Evolutionary conservation across 129 eudicot species (phyloP), one percentile per base, ranked within the genome.

Genomic region (Helianthus tuberosus): DNA sequence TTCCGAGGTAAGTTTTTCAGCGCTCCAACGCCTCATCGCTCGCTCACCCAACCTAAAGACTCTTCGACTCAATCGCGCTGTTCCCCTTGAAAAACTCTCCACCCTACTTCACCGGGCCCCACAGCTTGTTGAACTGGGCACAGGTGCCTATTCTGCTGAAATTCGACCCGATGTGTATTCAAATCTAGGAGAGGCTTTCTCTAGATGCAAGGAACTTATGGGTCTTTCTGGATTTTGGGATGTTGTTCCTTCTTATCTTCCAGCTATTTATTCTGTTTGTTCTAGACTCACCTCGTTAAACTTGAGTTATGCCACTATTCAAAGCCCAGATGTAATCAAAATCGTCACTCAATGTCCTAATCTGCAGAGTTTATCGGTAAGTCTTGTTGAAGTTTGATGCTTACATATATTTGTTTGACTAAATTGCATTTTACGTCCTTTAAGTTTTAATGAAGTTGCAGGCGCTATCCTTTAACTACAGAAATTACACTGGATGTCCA

Each of bases 161-260:
- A 43, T 82, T 50, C 86, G 89, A n/a, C 43, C 96, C 4, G 96
- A 93, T 76, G 70, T 79, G 1, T 79, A 76, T 58, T 66, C 82
- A 35, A 79, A 50, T 75, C 75, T 93, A 32, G 49, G 80, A 13
- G 87, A 73, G 39, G 95, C 96, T 58, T 88, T 93, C 77, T 75
- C 91, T 23, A 76, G 75, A 67, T 93, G 91, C 83, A 90, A 93
- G 74, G 71, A 88, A 15, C 92, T 93, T n/a, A 81, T 79, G 77
- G 86, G 84, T 48, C 81, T 93, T 59, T 93, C 98, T 14, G 98
- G 96, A 35, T 89, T 93, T 81, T 93, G 96, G 96, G 96, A 93
- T 50, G 96, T 86, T 6, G 86, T 81, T 65, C 98, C 98, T 2
- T 81, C 71, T 54, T 93, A 87, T 74, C 85, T 93, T 72, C 96